Percentiles rank a stretch among this genome's conserved stretches.
Evolutionary conservation across 2,329 filamentous ascomycete species (phyloP).

Genomic region (Fonsecaea pedrosoi): DNA sequence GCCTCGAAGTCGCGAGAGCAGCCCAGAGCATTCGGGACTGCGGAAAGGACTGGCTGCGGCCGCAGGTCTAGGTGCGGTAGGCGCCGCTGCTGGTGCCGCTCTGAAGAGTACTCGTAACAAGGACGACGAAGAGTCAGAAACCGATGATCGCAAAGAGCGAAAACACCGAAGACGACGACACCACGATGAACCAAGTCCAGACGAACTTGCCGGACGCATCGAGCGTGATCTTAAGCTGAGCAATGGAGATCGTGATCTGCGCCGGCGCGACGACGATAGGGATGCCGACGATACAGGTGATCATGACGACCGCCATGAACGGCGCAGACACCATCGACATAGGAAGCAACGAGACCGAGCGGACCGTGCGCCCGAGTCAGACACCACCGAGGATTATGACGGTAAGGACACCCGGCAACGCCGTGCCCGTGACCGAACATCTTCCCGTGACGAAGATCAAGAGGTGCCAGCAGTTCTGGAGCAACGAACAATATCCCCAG

Average conservation of each 20-base stretch:
- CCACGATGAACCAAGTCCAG: constrained; percentile 29
- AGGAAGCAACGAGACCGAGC: constrained; percentile 29
- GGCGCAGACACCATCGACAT: constrained; percentile 30
- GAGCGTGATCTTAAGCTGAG: constrained; percentile 31
- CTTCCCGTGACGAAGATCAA: constrained; percentile 29
- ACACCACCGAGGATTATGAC: constrained; percentile 31
- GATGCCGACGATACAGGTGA: constrained; percentile 21
- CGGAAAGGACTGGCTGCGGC: constrained; percentile 37
- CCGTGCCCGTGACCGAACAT: constrained; percentile 25
- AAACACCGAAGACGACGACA: constrained; percentile 33
- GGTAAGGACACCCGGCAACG: constrained; percentile 26
- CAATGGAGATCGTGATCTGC: constrained; percentile 28
- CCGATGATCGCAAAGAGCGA: constrained; percentile 36
- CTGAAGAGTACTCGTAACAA: constrained; percentile 31
- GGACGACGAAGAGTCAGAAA: constrained; percentile 35
- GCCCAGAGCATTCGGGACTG: constrained; percentile 36
- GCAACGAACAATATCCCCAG: constrained; percentile 35
- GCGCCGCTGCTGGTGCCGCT: constrained; percentile 30
- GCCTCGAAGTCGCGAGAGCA: constrained; percentile 35
- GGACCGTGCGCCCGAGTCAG: constrained; percentile 29
- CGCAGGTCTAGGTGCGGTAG: constrained; percentile 33
- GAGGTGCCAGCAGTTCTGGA: constrained; percentile 21
- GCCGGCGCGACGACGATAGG: constrained; percentile 27
- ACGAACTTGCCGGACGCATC: constrained; percentile 29
- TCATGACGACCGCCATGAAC: constrained; percentile 30